Base-by-base conservation (phyloP, 805 yeast genomes). In the Teunomyces stri region DNA sequence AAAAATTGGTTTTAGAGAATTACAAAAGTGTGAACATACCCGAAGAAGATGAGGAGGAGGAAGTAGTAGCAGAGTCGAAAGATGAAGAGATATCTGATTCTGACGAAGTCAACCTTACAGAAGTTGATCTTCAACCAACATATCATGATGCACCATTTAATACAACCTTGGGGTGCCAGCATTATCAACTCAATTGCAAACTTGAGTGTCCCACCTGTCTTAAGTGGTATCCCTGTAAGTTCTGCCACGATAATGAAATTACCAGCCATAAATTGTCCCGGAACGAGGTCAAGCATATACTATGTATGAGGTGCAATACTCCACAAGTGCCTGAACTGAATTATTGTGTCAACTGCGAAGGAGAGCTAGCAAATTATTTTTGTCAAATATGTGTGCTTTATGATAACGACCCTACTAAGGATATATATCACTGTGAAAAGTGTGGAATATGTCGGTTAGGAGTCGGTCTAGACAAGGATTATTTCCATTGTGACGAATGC, bases 371-470 rank as follows among this genome's bases (percentile, higher is more conserved):
- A 31, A 70, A 78, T 46, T 90, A 92, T 62, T 89, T 79, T 61
- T 91, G 98, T 65, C 73, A 70, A 4, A 79, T 73, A 43, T 91
- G 98, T 69, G 84, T 81, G 50, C 74, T 91, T 21, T 92, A 86
- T 72, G 97, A 90, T 61, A 85, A 86, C 60, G 94, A 89, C 60
- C 72, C 80, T 6, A 69, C 75, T 37, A 89, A 89, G 59, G 86
- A 86, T 51, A 90, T 91, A 20, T 91, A 90, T 60, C 98, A 91
- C 62, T 91, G 98, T 64, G 88, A 84, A 56, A 87, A 84, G 56
- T 91, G 98, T 70, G 96, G 96, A 0, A 89, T 92, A 46, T 91
- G 98, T 63, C 78, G 97, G 11, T 72, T 92, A 7, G 98, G 98
- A 1, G 72, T 86, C 21, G 97, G 97, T 0, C 66, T 89, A 18